Evolutionary conservation across 306 rosid species (phyloP), one percentile per base, ranked within the genome.

Genomic region (Pterocarpus santalinus): DNA sequence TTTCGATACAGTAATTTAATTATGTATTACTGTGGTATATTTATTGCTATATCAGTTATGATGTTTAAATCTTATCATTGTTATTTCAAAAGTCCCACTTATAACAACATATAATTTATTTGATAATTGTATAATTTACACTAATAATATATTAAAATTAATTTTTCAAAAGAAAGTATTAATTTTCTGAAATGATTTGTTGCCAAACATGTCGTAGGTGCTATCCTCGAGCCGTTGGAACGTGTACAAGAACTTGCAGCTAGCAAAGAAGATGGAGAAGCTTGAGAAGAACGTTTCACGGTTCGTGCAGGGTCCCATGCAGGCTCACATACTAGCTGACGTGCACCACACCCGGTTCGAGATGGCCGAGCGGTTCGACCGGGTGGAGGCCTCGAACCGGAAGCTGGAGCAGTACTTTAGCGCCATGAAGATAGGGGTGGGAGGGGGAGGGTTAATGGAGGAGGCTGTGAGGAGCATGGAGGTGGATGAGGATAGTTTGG

Each of bases 301-400:
- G 14, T 93, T 93, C 76, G 0, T 95, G 0, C 64, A 86, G 12
- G 92, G 95, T 39, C 90, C 92, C 5, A 56, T 93, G 76, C 97
- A 88, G 82, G 88, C 83, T 10, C 91, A 90, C 57, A 80, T 93
- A 35, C 55, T 93, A 64, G 99, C 99, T 1, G 99, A 93, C n/a
- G 93, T 93, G 3, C 94, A 89, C 76, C 92, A 89, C 77, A 6
- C 82, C 9, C 72, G 96, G 51, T 82, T 81, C 51, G 90, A 90
- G 75, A 63, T 75, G 79, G 77, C 79, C 0, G 93, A 86, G 84
- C 81, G 97, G 5, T 91, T 93, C 58, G 96, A 95, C 72, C 84
- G 91, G 65, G 63, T 91, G 0, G 96, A 90, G 0, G 88, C 85
- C 0, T 64, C 83, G 4, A 2, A 58, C 32, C 80, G 66, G 22